Base-by-base conservation (phyloP, 148 eudicot genomes). In the Cornus controversa region DNA sequence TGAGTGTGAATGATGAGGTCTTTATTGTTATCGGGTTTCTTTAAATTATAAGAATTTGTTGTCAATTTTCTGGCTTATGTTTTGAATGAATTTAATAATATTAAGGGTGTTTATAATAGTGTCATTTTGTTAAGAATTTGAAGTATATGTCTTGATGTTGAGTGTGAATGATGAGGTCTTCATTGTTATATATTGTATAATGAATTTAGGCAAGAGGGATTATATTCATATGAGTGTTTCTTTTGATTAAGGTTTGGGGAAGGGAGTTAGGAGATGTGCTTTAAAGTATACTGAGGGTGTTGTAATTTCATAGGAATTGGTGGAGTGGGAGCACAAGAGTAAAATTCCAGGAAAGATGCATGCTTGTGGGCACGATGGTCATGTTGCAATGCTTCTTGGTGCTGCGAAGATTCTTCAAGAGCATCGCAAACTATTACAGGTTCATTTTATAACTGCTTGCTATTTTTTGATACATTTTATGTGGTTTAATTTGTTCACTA, bases 271-370 rank as follows among this genome's bases (percentile, higher is more conserved):
- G 24, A 60, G 64, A 60, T 67, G 3, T 75, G 13, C 9, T 57
- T 40, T 40, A 7, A 6, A 37, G 58, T 37, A 20, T 71, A 29
- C 54, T 26, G 20, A 11, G 15, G 18, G 4, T 22, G 26, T 78
- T 28, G 66, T 63, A 10, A 2, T 60, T 80, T 83, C 68, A 34
- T 75, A 94, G 98, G 98, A 92, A 90, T 65, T 88, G 88, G 95
- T 94, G 83, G 94, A 94, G 72, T 94, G 97, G 97, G 92, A 94
- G 73, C 94, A 94, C 88, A 92, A 92, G 85, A 92, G 98, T 82
- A 89, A 87, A 80, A 84, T 83, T 47, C 89, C 91, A 18, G 98
- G 97, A 47, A 94, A 93, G 82, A 93, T 93, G 96, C 98, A 93
- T 58, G 98, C 98, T 72, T 94, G 97, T 78, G 97, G 98, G 70